Evolutionary conservation across 2,329 filamentous ascomycete species (phyloP).

Genomic region (Pseudocercospora cruenta): DNA sequence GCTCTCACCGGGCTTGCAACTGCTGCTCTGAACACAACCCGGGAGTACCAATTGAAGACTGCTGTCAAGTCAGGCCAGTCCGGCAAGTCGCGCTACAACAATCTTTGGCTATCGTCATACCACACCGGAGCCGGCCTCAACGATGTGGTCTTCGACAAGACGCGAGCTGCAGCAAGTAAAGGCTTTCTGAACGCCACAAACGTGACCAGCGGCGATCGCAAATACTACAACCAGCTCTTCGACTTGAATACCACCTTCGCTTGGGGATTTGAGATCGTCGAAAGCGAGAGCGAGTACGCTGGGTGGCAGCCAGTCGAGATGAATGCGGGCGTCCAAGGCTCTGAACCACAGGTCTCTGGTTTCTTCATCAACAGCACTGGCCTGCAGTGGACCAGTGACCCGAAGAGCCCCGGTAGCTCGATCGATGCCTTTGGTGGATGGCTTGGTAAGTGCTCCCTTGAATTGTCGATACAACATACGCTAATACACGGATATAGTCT

Average conservation of each 20-base stretch:
- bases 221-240: slow-evolving; percentile 35
- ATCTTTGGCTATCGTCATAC: slow-evolving; percentile 36
- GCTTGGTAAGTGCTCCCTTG: slow-evolving; percentile 26
- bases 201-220: slow-evolving; percentile 23
- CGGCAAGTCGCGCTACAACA: slow-evolving; percentile 30
- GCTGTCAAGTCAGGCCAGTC: slow-evolving; percentile 30
- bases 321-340: slow-evolving; percentile 31
- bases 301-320: slow-evolving; percentile 40
- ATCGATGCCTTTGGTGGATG: slow-evolving; percentile 36
- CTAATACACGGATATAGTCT: slow-evolving; percentile 25
- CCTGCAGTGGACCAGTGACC: slow-evolving; percentile 36
- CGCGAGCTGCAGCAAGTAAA: slow-evolving; percentile 19
- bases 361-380: slow-evolving; percentile 40
- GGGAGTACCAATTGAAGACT: slow-evolving; percentile 36
- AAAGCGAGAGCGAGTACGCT: slow-evolving; percentile 33
- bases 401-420: slow-evolving; percentile 11
- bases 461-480: background rate
- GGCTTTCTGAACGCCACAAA: slow-evolving; percentile 36
- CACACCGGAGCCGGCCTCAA: slow-evolving; percentile 37
- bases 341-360: slow-evolving; percentile 11
- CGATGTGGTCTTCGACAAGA: slow-evolving; percentile 34
- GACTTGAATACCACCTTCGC: slow-evolving; percentile 37
- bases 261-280: slow-evolving; percentile 29
- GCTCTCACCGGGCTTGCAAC: slow-evolving; percentile 24
- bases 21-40: slow-evolving; percentile 33